A percentile compares a stretch with the other conserved stretches of the same genome.
Conservation (phyloP, 768 basidiomycete genomes). For the Dioszegia aurantiaca region DNA sequence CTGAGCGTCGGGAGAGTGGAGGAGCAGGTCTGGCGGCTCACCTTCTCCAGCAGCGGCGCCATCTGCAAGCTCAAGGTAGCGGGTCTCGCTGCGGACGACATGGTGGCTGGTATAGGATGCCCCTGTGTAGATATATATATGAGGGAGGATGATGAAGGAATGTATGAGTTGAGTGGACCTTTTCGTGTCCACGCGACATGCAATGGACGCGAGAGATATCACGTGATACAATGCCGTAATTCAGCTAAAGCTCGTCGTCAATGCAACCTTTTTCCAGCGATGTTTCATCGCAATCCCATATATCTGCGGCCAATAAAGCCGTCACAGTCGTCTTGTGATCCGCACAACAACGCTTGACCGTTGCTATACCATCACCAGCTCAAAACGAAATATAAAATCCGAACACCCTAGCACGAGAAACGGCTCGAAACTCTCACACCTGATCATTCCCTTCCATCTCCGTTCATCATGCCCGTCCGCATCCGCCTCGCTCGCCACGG, state of each 20-base stretch:
- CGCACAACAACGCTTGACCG: no score
- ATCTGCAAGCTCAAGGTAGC: slow-evolving; percentile 12
- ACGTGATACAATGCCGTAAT: slow-evolving; percentile 51
- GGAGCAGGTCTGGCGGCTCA: slow-evolving; percentile 7
- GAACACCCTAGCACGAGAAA: slow-evolving; percentile 54
- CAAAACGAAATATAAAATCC: no score
- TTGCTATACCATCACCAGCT: no score
- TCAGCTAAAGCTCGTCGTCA: no score
- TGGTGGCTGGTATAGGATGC: background rate
- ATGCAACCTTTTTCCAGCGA: no score
- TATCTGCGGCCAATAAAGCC: no score
- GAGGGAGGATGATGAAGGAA: background rate
- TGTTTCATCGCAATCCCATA: no score
- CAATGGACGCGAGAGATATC: background rate
- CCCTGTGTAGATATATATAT: background rate
- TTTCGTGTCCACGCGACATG: background rate
- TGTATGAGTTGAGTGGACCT: background rate
- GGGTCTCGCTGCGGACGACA: background rate
- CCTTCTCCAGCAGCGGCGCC: slow-evolving; percentile 37
- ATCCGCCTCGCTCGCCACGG: slow-evolving; percentile 83
- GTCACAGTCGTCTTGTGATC: no score
- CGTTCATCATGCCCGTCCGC: slow-evolving; percentile 68
- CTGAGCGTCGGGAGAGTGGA: background rate
- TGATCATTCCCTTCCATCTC: background rate
- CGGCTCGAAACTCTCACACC: background rate